Evolutionary conservation across 2,329 filamentous ascomycete species (phyloP), one percentile per base, ranked within the genome.

Genomic region (Trichoderma aggressivum): DNA sequence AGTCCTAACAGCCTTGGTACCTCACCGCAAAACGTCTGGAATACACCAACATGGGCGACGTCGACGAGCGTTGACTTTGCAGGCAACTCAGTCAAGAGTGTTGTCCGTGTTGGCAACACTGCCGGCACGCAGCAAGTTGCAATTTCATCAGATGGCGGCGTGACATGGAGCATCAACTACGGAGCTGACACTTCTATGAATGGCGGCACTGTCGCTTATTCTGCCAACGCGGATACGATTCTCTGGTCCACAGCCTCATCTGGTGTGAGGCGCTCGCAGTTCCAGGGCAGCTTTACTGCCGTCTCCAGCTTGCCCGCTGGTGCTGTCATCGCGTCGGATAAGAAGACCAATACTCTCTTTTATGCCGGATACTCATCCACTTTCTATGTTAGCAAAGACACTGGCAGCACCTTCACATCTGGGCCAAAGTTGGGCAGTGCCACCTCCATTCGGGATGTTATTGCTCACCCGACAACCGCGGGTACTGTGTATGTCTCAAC

Each of bases 81-180:
- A 4, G 65, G 65, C 12, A 68, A 68, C 39, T 68, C 65, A 1
- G 65, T 60, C 28, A 68, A 68, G 24, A 68, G 47, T 28, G 55
- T 68, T n/a, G 65, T 68, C 26, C 65, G 65, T 28, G 55, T 68
- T 28, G 65, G 65, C 36, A 68, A 68, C 39, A 68, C 65, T 24
- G 65, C 65, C 10, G 65, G 65, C 36, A 68, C 65, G 32, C 65
- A 68, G 21, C 65, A 68, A 39, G 65, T 68, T 18, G 65, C 65
- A 18, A 34, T 21, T 34, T 68, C 65, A 50, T 68, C 65, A 1
- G 65, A 68, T 34, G 65, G 65, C n/a, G 65, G 65, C 6, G 65
- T 50, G 5, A 60, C 65, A 11, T 68, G 65, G 65, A 68, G 39
- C 65, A 68, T 60, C 11, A 26, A 68, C 65, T 68, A 68, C 36